Percentiles rank a stretch among this genome's conserved stretches.
These are phyloP conservation scores for Phallus indusiatus DNA, from an alignment of 768 basidiomycete genomes.

Conservation along the genomic window DNA sequence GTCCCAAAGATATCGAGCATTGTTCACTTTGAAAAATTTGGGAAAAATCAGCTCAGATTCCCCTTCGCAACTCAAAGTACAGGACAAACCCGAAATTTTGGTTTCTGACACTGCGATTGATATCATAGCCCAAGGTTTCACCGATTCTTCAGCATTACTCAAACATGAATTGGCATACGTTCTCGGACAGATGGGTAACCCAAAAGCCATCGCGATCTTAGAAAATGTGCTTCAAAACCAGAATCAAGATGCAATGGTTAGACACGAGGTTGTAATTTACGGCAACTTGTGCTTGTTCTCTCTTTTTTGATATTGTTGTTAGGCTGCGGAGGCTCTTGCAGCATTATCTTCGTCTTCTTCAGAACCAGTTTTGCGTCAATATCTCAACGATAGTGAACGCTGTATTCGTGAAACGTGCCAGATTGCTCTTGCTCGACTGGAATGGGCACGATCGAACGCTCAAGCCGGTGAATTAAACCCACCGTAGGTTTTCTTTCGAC, in stretches of 20 bases:
- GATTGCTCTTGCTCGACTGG: conserved; percentile 90
- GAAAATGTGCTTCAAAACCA: conserved; percentile 63
- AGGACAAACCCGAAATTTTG: neutral
- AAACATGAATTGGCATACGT: conserved; percentile 98
- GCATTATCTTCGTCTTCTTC: conserved; percentile 71
- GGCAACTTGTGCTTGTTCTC: neutral
- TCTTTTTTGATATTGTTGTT: conserved; percentile 9
- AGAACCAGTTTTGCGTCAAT: conserved; percentile 60
- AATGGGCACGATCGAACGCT: conserved; percentile 81
- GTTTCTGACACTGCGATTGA: conserved; percentile 9
- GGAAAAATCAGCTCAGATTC: conserved; percentile 80
- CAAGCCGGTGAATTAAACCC: conserved; percentile 32
- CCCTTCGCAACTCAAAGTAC: conserved; percentile 20
- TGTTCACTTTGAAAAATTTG: conserved; percentile 87
- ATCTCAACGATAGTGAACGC: conserved; percentile 58
- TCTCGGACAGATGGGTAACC: conserved; percentile 79
- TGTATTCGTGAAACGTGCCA: conserved; percentile 93
- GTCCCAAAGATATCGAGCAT: conserved; percentile 79
- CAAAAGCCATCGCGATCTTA: conserved; percentile 67
- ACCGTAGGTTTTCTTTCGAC: conserved; percentile 16
- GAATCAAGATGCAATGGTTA: conserved; percentile 87
- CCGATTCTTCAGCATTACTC: conserved; percentile 78
- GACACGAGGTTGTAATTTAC: conserved; percentile 61
- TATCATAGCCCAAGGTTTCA: conserved; percentile 48
- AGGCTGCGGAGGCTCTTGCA: conserved; percentile 99